Percentiles rank a stretch among this genome's conserved stretches.
Evolutionary conservation across 257 asterid genomes (phyloP).

Genomic region (Lycium ferocissimum): DNA sequence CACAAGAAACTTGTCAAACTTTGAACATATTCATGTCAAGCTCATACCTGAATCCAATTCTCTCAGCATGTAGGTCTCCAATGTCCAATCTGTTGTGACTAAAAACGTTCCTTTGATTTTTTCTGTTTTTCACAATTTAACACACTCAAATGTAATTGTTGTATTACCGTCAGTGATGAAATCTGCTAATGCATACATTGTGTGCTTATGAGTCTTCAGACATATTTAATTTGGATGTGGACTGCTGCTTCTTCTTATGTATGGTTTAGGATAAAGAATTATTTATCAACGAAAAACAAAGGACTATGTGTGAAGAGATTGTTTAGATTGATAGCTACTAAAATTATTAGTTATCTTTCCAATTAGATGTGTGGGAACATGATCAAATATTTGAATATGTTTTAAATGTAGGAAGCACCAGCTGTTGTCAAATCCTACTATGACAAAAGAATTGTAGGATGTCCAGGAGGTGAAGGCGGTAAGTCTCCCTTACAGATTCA

Average conservation of each 20-base stretch:
- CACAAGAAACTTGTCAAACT: neutral
- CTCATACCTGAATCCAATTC: neutral
- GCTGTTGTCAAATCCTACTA: conserved; percentile 76
- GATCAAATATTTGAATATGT: neutral
- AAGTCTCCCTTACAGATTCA: conserved; percentile 35
- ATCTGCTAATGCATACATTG: neutral
- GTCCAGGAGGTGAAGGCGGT: conserved; percentile 97
- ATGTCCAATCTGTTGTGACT: neutral
- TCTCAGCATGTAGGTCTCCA: neutral
- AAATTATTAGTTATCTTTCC: neutral
- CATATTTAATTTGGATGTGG: neutral
- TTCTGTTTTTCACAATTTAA: neutral
- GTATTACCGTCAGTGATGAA: neutral
- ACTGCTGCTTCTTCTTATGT: neutral
- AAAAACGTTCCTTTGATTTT: neutral
- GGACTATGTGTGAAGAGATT: neutral
- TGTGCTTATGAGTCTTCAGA: neutral
- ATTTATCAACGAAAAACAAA: neutral
- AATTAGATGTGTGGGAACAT: conserved; percentile 12
- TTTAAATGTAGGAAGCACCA: conserved; percentile 75
- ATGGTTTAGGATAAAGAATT: neutral
- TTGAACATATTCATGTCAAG: neutral
- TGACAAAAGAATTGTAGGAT: conserved; percentile 87
- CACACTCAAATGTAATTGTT: neutral
- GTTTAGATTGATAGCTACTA: neutral